These are phyloP conservation scores for Nidularia pulvinata DNA, from an alignment of 768 basidiomycete species.

Conservation along the genomic window DNA sequence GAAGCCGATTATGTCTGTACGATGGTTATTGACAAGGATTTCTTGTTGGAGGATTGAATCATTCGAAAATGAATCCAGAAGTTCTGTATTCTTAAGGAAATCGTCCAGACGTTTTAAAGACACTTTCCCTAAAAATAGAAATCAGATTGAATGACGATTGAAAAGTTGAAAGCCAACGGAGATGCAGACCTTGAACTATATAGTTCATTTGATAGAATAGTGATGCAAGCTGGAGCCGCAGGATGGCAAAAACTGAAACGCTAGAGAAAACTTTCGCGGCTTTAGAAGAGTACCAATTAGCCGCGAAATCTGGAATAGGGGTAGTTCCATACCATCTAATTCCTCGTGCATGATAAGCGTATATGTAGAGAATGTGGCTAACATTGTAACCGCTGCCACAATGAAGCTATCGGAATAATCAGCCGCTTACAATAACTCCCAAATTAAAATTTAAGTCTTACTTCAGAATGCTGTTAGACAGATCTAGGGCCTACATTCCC, in stretches of 20 bases:
- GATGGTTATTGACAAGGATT: constrained; percentile 13
- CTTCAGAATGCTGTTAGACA: not conserved
- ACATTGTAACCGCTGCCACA: constrained; percentile 66
- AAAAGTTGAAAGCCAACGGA: not conserved
- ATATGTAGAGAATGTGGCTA: constrained; percentile 62
- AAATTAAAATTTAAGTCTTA: not conserved
- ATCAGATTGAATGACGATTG: not conserved
- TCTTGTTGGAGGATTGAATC: constrained; percentile 29
- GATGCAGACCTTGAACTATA: constrained; percentile 6
- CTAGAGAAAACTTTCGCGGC: constrained; percentile 43
- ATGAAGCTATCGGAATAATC: constrained; percentile 34
- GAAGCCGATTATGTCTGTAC: constrained; percentile 42
- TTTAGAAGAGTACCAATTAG: constrained; percentile 14
- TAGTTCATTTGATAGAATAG: constrained; percentile 12
- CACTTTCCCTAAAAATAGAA: constrained; percentile 43
- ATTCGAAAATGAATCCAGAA: constrained; percentile 36
- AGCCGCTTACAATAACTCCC: not conserved
- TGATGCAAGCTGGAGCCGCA: constrained; percentile 47
- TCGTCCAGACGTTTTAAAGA: constrained; percentile 52
- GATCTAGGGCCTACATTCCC: not conserved
- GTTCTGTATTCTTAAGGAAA: constrained; percentile 36
- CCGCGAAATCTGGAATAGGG: not conserved
- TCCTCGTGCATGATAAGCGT: constrained; percentile 27
- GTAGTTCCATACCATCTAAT: constrained; percentile 13
- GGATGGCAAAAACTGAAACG: constrained; percentile 59